These are phyloP conservation scores for Rubia peregrina DNA, from an alignment of 305 asterid genomes.

Conservation along the genomic window DNA sequence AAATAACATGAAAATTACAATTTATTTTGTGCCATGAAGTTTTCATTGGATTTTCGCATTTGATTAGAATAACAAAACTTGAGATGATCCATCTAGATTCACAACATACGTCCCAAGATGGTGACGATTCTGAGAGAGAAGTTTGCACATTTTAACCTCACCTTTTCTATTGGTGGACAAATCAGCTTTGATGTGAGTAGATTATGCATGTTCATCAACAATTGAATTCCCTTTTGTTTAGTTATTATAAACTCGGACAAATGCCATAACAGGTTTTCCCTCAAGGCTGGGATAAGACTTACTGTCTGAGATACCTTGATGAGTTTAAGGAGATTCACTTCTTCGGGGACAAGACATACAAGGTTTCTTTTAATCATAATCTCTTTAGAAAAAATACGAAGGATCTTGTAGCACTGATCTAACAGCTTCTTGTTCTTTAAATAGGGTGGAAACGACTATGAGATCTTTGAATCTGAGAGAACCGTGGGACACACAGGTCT, in stretches of 20 bases:
- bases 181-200: conserved; percentile 86
- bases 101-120: conserved; percentile 75
- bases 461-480: conserved; percentile 79
- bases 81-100: conserved; percentile 49
- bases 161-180: conserved; percentile 91
- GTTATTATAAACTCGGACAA: not conserved
- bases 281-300: conserved; percentile 95
- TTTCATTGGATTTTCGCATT: not conserved
- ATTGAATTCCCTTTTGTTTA: not conserved
- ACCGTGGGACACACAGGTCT: conserved; percentile 87
- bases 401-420: not conserved
- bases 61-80: conserved; percentile 12
- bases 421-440: not conserved
- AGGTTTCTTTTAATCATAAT: conserved; percentile 39
- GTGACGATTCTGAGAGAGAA: conserved; percentile 72
- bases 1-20: not conserved
- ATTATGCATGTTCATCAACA: conserved; percentile 4
- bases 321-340: conserved; percentile 81
- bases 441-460: conserved; percentile 90
- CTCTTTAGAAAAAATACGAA: not conserved
- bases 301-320: conserved; percentile 75
- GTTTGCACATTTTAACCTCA: conserved; percentile 69
- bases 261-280: conserved; percentile 69
- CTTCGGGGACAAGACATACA: conserved; percentile 93
- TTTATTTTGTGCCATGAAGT: not conserved